Conservation (phyloP, 2,329 filamentous ascomycete species). For the Alternaria ventricosa region DNA sequence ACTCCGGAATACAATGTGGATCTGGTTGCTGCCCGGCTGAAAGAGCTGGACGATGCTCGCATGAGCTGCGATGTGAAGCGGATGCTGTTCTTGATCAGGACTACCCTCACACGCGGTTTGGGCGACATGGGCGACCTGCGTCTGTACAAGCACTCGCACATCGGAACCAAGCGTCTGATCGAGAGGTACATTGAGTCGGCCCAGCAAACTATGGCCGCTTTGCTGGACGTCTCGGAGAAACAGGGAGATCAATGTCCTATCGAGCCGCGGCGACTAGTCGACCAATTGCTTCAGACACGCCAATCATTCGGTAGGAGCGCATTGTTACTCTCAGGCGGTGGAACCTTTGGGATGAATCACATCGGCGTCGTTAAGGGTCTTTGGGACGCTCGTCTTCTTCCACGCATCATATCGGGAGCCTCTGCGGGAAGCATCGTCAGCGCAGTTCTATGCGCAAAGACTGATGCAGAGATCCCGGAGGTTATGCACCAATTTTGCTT, state of each 20-base stretch:
- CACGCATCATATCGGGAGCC: slow-evolving; percentile 85
- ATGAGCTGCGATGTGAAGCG: slow-evolving; percentile 72
- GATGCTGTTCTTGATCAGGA: slow-evolving; percentile 84
- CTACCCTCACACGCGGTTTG: slow-evolving; percentile 77
- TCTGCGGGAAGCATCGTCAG: slow-evolving; percentile 89
- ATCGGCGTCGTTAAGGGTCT: slow-evolving; percentile 85
- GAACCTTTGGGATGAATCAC: slow-evolving; percentile 91
- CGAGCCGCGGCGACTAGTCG: slow-evolving; percentile 66
- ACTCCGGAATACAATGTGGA: slow-evolving; percentile 74
- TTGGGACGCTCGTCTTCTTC: slow-evolving; percentile 75
- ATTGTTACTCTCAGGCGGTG: slow-evolving; percentile 81
- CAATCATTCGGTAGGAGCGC: slow-evolving; percentile 87
- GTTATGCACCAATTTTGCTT: slow-evolving; percentile 75
- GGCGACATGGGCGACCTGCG: slow-evolving; percentile 85
- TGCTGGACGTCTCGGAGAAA: slow-evolving; percentile 68
- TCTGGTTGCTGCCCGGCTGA: slow-evolving; percentile 72
- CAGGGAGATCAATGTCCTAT: slow-evolving; percentile 58
- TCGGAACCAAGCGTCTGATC: slow-evolving; percentile 86
- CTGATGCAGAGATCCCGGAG: slow-evolving; percentile 76
- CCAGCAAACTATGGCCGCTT: slow-evolving; percentile 72
- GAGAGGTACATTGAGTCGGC: slow-evolving; percentile 86
- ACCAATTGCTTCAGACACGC: slow-evolving; percentile 73
- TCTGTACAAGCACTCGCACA: slow-evolving; percentile 82
- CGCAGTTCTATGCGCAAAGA: slow-evolving; percentile 77
- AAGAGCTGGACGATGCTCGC: slow-evolving; percentile 76